These are phyloP conservation scores for Aureobasidium sp. DNA, from an alignment of 2,329 filamentous ascomycete species.

Conservation along the genomic window DNA sequence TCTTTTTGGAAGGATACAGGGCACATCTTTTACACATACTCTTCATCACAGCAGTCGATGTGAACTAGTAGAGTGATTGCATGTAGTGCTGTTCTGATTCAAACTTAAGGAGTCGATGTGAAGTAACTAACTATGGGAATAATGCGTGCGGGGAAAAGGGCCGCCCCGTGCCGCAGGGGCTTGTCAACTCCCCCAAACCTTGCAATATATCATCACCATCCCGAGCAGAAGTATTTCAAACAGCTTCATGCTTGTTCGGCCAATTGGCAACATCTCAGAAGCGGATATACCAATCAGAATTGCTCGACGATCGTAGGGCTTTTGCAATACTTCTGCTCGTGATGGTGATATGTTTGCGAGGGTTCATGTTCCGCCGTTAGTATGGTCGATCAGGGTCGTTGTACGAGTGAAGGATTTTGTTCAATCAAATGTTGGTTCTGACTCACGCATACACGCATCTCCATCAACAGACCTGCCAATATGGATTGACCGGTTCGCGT, in stretches of 20 bases:
- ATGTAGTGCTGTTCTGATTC: neutral
- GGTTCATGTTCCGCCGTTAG: neutral
- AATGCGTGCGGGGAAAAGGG: neutral
- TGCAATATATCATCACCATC: too few species aligned
- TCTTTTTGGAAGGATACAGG: too few species aligned
- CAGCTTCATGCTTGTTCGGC: too few species aligned
- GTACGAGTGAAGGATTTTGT: neutral
- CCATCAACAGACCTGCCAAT: neutral
- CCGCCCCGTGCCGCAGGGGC: neutral
- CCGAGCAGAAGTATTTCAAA: too few species aligned
- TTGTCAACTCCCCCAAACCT: neutral
- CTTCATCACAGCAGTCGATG: neutral
- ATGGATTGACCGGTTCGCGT: neutral
- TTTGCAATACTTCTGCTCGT: too few species aligned
- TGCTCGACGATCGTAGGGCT: too few species aligned
- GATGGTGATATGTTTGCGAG: neutral
- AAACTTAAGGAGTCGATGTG: neutral
- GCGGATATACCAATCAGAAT: too few species aligned
- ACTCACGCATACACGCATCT: neutral
- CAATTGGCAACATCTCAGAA: too few species aligned
- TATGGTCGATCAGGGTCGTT: neutral
- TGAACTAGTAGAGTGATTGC: neutral
- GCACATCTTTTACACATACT: neutral
- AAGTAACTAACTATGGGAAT: neutral
- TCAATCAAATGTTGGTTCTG: neutral